Evolutionary conservation across 192 early-diverging fungal species (phyloP).

Genomic region (Coemansia furcata): DNA sequence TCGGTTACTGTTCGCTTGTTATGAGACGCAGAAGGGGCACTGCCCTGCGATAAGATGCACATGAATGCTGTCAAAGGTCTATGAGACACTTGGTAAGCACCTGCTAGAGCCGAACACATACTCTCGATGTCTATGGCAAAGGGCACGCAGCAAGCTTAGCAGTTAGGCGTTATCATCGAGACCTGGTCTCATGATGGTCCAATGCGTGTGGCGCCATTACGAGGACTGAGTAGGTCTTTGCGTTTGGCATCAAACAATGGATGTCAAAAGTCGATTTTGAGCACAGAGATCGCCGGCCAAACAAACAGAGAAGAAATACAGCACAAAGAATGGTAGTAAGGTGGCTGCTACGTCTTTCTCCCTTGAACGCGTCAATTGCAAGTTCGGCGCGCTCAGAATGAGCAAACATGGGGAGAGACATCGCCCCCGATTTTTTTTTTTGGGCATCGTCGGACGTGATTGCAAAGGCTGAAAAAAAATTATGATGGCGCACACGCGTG

Average conservation of each 20-base stretch:
- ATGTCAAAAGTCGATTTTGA: neutral
- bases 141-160: neutral
- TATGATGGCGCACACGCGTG: neutral
- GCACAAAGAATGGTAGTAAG: conserved; percentile 14
- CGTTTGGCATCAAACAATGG: neutral
- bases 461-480: neutral
- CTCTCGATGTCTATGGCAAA: neutral
- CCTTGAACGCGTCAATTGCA: neutral
- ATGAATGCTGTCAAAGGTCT: neutral
- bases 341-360: neutral
- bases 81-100: neutral
- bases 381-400: neutral
- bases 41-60: neutral
- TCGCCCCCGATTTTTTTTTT: conserved; percentile 1
- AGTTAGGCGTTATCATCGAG: too few species aligned
- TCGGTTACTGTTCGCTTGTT: neutral
- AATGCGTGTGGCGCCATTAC: neutral
- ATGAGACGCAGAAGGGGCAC: neutral
- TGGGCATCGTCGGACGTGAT: neutral
- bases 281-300: conserved; percentile 3
- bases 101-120: neutral
- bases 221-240: too few species aligned
- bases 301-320: conserved; percentile 3
- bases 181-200: neutral
- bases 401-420: neutral